phyloP scores from a whole-genome alignment of 1,284 basidiomycete species.

The Apiotrichum porosum region DNA sequence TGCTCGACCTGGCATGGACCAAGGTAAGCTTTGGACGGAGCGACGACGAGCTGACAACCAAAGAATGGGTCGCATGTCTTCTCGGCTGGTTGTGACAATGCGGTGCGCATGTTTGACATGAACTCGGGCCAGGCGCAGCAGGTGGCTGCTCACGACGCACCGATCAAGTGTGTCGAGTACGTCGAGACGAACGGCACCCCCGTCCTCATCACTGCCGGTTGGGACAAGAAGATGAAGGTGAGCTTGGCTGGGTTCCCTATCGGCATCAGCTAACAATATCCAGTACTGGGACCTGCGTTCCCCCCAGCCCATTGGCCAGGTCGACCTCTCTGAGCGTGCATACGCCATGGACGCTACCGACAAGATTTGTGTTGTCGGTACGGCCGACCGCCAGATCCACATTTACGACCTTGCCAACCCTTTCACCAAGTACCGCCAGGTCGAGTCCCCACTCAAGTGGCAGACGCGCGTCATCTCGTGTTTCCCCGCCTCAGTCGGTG shows the following conservation, averaged over 20 bases:
- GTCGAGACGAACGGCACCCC: slow-evolving; percentile 55
- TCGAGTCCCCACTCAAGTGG: slow-evolving; percentile 83
- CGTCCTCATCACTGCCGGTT: slow-evolving; percentile 77
- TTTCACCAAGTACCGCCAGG: slow-evolving; percentile 45
- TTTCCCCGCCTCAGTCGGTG: slow-evolving; percentile 57
- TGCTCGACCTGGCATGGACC: slow-evolving; percentile 77
- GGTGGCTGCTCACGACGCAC: slow-evolving; percentile 77
- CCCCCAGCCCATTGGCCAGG: slow-evolving; percentile 65
- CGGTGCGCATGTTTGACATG: slow-evolving; percentile 73
- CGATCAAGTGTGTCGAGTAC: slow-evolving; percentile 71
- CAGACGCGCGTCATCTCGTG: slow-evolving; percentile 87
- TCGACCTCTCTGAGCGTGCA: slow-evolving; percentile 80
- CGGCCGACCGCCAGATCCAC: slow-evolving; percentile 68
- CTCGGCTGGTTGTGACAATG: slow-evolving; percentile 82
- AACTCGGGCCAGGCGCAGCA: slow-evolving; percentile 63
- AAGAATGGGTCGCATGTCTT: slow-evolving; percentile 74
- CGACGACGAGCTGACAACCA: background rate
- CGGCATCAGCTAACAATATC: background rate
- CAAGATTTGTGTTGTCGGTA: slow-evolving; percentile 77
- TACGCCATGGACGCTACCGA: slow-evolving; percentile 55
- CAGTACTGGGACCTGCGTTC: slow-evolving; percentile 89
- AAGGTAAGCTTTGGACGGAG: slow-evolving; percentile 55
- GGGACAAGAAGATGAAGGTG: slow-evolving; percentile 88
- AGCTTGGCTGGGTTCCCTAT: slow-evolving; percentile 5
- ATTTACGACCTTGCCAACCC: slow-evolving; percentile 79